phyloP scores from a whole-genome alignment of 768 basidiomycete genomes.

The Mycena capillaripes region DNA sequence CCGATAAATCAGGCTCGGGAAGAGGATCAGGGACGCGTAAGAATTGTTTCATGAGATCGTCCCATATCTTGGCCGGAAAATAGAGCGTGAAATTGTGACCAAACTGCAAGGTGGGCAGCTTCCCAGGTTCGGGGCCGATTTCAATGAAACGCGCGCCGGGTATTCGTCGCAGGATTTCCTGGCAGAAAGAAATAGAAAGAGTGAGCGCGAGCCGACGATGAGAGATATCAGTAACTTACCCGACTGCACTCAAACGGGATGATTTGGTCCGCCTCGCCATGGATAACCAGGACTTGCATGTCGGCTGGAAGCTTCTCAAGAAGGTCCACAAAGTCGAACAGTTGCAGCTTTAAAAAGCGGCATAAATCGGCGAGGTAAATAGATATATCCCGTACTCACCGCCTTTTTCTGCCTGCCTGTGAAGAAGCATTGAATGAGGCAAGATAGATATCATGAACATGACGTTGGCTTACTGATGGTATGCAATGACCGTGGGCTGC shows the following conservation, averaged over 20 bases:
- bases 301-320: conserved; percentile 46
- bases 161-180: conserved; percentile 50
- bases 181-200: background rate
- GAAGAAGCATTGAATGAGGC: background rate
- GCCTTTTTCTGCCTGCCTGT: conserved; percentile 36
- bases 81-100: conserved; percentile 59
- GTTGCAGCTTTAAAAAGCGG: conserved; percentile 42
- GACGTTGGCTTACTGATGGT: conserved; percentile 28
- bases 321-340: conserved; percentile 47
- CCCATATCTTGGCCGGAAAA: conserved; percentile 54
- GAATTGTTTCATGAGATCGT: conserved; percentile 48
- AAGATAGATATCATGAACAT: background rate
- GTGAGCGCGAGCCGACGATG: background rate
- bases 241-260: conserved; percentile 50
- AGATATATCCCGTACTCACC: conserved; percentile 10
- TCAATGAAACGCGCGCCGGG: conserved; percentile 48
- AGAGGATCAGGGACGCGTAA: conserved; percentile 36
- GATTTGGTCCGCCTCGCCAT: conserved; percentile 54
- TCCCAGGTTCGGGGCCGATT: conserved; percentile 45
- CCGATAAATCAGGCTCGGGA: too few species aligned
- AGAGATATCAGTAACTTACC: conserved; percentile 32
- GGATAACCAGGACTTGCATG: conserved; percentile 55
- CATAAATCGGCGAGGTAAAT: background rate
- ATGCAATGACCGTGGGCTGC: conserved; percentile 31
- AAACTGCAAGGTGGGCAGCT: conserved; percentile 53